Evolutionary conservation across 2,329 filamentous ascomycete genomes (phyloP), one percentile per base, ranked within the genome.

Genomic region (Tolypocladium guangdongense): DNA sequence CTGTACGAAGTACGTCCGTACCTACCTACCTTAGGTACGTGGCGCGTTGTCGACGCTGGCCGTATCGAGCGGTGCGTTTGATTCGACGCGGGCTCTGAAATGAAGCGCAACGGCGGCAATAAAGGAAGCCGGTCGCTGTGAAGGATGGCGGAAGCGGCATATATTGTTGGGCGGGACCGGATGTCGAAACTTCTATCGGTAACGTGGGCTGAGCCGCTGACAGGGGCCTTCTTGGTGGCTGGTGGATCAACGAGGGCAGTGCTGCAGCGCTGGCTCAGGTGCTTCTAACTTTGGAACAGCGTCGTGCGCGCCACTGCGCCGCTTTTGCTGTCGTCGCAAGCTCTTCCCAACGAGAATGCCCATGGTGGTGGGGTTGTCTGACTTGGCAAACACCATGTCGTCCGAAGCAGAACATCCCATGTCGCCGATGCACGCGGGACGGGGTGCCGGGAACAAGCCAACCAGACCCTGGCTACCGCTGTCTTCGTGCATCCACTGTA

Each of bases 271-370:
- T 8, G 16, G 24, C 24, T 32, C 14, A 7, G 38, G 2, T 37
- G 49, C 37, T 50, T 43, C 49, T 50, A 50, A 50, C 49, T 50
- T 41, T 41, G 49, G 49, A 41, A n/a, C n/a, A n/a, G n/a, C n/a
- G n/a, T n/a, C n/a, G n/a, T n/a, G n/a, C n/a, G n/a, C n/a, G n/a
- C n/a, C n/a, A n/a, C n/a, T n/a, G n/a, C n/a, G n/a, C n/a, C n/a
- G 7, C 7, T 22, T 27, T 45, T 45, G 20, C 16, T 30, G 41
- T n/a, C 46, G 30, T 22, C 46, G 46, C 46, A 35, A 49, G 46
- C 32, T 49, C 32, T 49, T 24, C 24, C 41, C 41, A 45, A 24
- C 16, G 20, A 22, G 6, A 14, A 18, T 3, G 43, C 27, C 41
- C 27, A 5, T 4, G 8, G 8, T 14, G 8, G 43, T 46, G 43